These are phyloP conservation scores for Capronia coronata DNA, from an alignment of 2,329 filamentous ascomycete species.

Conservation along the genomic window DNA sequence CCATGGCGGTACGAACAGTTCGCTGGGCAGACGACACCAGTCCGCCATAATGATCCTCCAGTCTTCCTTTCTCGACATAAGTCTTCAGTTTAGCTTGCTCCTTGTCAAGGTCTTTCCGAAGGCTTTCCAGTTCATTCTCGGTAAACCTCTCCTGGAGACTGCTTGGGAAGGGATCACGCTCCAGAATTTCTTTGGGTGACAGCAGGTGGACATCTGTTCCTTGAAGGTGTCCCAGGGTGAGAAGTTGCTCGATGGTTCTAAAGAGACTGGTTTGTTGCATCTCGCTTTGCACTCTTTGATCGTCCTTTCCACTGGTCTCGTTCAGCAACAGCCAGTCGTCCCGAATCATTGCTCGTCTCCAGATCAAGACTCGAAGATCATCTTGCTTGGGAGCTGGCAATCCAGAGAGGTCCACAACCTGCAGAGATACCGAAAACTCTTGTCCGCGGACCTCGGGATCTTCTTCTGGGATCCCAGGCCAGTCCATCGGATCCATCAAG, in stretches of 20 bases:
- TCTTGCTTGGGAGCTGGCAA: conserved; percentile 33
- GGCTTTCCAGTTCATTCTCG: conserved; percentile 19
- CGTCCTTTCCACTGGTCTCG: conserved; percentile 66
- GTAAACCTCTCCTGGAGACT: conserved; percentile 16
- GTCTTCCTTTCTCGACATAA: conserved; percentile 30
- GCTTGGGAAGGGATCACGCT: conserved; percentile 14
- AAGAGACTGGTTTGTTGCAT: conserved; percentile 22
- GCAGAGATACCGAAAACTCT: conserved; percentile 70
- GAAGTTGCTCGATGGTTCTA: conserved; percentile 15
- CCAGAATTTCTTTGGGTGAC: conserved; percentile 19
- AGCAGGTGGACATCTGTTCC: conserved; percentile 13
- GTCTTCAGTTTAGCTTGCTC: conserved; percentile 35
- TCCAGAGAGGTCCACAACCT: conserved; percentile 48
- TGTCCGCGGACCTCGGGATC: conserved; percentile 43
- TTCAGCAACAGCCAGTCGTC: conserved; percentile 82
- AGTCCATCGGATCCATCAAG: conserved; percentile 56
- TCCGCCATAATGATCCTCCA: conserved; percentile 27
- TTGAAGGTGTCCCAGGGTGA: conserved; percentile 12
- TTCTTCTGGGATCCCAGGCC: conserved; percentile 38
- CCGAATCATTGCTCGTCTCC: conserved; percentile 76
- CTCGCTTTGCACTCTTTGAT: conserved; percentile 36
- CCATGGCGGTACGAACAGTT: conserved; percentile 14
- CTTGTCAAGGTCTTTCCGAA: conserved; percentile 30
- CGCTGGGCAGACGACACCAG: conserved; percentile 22
- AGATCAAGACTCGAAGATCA: conserved; percentile 59